These are phyloP conservation scores for Laguncularia racemosa DNA, from an alignment of 345 rosid genomes.

Conservation along the genomic window DNA sequence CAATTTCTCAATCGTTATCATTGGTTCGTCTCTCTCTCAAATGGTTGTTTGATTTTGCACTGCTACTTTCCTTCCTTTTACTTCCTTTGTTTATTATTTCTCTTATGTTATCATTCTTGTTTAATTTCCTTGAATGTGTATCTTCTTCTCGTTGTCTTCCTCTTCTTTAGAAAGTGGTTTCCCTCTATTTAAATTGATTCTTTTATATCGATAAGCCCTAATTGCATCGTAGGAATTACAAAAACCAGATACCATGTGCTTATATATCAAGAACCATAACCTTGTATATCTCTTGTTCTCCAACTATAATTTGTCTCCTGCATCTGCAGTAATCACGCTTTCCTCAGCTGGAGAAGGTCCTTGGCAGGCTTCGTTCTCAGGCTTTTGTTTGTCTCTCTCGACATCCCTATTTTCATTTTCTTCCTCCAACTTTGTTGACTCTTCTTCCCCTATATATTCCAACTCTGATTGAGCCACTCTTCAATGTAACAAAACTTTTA, in stretches of 20 bases:
- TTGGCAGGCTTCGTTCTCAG: not conserved
- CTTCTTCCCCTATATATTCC: not conserved
- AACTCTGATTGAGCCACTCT: not conserved
- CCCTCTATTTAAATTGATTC: conserved; percentile 29
- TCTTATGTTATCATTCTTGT: no score
- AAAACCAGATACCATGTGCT: conserved; percentile 59
- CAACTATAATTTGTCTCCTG: conserved; percentile 20
- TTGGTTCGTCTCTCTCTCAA: no score
- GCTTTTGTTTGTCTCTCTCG: not conserved
- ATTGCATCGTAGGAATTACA: no score
- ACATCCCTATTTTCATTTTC: not conserved
- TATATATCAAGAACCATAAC: conserved; percentile 68
- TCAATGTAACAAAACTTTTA: no score
- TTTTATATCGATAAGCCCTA: no score
- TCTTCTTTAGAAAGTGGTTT: conserved; percentile 22
- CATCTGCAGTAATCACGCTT: conserved; percentile 13
- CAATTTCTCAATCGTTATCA: no score
- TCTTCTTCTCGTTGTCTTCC: conserved; percentile 22
- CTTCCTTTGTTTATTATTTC: no score
- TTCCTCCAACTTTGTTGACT: not conserved
- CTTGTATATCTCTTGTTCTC: conserved; percentile 50
- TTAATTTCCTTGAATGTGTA: conserved; percentile 6
- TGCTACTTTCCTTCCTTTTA: no score
- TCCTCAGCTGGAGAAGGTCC: conserved; percentile 10
- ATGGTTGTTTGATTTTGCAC: no score